Conservation (phyloP, 768 basidiomycete species). For the Lactarius tabidus region DNA sequence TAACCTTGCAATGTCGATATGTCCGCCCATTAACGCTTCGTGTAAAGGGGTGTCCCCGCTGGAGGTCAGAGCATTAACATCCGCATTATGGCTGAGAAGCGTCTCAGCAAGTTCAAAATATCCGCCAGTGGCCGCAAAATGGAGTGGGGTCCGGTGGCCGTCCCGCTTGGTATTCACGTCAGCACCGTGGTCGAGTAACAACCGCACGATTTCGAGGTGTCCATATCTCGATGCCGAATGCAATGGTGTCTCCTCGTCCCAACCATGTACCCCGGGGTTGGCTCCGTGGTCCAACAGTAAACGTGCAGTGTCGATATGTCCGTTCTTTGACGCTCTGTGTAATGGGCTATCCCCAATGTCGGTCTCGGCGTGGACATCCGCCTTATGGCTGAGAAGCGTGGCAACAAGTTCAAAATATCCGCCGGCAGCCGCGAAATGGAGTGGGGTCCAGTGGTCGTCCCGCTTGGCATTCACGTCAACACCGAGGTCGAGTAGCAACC, state of each 20-base stretch:
- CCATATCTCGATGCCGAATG: no score
- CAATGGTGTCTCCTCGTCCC: background rate
- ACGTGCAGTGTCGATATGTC: background rate
- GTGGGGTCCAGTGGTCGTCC: background rate
- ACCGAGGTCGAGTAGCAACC: background rate
- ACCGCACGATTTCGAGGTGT: no score
- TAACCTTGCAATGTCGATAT: no score
- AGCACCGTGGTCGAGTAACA: no score
- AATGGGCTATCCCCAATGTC: background rate
- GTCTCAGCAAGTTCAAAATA: no score
- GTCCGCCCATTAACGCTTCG: no score
- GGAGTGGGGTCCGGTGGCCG: no score
- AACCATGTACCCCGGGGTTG: background rate
- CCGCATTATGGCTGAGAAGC: no score
- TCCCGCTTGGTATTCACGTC: no score
- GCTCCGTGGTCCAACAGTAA: background rate
- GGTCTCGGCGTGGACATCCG: background rate
- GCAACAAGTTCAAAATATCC: background rate
- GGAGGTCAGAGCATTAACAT: no score
- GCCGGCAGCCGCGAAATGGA: background rate
- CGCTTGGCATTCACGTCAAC: background rate
- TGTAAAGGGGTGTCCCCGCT: no score
- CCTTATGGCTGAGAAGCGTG: background rate
- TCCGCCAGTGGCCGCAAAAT: no score
- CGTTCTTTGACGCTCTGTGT: background rate